phyloP scores from a whole-genome alignment of 2,329 filamentous ascomycete species.

The Aspergillus costaricaensis region DNA sequence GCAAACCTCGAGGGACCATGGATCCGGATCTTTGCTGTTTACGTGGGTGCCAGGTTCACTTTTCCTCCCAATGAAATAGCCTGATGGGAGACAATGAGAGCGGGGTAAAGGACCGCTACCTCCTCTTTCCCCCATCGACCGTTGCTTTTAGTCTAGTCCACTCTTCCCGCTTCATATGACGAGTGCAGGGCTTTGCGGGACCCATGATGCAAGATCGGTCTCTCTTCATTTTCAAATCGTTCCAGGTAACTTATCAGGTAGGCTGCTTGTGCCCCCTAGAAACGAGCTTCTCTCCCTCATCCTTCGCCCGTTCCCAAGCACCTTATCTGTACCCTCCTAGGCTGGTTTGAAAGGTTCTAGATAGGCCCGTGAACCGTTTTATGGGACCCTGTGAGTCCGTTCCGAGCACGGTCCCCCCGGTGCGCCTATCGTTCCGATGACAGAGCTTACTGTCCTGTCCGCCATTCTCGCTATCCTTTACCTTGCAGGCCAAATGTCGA shows the following conservation, averaged over 20 bases:
- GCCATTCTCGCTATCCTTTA: neutral
- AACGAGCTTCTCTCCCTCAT: neutral
- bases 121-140: neutral
- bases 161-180: neutral
- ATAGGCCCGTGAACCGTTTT: constrained; percentile 10
- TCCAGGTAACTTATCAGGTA: neutral
- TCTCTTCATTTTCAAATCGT: neutral
- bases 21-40: neutral
- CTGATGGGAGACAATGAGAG: constrained; percentile 8
- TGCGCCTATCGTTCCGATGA: neutral
- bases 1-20: constrained; percentile 7
- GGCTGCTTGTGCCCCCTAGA: neutral
- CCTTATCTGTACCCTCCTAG: constrained; percentile 3
- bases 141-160: neutral
- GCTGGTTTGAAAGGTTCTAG: neutral
- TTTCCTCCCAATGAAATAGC: constrained; percentile 14
- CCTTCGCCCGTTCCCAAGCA: neutral
- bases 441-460: constrained; percentile 1
- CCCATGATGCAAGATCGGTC: constrained; percentile 9
- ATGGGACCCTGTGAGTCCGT: neutral
- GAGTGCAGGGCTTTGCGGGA: constrained; percentile 1
- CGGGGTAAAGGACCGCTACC: constrained; percentile 11
- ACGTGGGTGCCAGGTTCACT: constrained; percentile 6
- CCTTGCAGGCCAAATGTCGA: neutral
- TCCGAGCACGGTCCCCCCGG: constrained; percentile 3